Conservation (phyloP, 306 rosid genomes). For the Casuarina equisetifolia region DNA sequence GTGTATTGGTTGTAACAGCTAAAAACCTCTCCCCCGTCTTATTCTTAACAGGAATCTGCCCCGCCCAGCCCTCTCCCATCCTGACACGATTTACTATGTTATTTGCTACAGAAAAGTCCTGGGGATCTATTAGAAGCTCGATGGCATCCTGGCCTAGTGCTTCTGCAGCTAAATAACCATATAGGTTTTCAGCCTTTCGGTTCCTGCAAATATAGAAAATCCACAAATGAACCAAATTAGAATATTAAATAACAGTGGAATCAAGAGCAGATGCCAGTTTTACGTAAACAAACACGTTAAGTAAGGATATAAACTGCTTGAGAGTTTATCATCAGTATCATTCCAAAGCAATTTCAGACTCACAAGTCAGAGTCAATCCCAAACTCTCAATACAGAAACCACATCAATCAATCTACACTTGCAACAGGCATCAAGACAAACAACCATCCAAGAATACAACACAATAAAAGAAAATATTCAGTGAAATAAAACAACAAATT, state of each 20-base stretch:
- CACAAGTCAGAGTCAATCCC: constrained; percentile 3
- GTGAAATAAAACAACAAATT: background rate
- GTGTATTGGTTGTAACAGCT: constrained; percentile 60
- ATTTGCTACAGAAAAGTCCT: constrained; percentile 46
- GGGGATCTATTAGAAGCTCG: constrained; percentile 67
- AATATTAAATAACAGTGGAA: constrained; percentile 5
- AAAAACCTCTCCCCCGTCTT: constrained; percentile 68
- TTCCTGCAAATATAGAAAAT: constrained; percentile 62
- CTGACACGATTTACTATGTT: constrained; percentile 55
- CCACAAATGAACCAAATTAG: constrained; percentile 18
- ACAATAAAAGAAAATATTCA: background rate
- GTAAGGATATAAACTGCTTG: constrained; percentile 1
- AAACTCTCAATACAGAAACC: constrained; percentile 6
- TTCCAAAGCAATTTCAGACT: constrained; percentile 13
- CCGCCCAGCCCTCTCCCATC: constrained; percentile 87
- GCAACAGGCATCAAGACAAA: constrained; percentile 8
- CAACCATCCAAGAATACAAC: background rate
- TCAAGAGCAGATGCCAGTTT: constrained; percentile 22
- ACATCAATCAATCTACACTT: constrained; percentile 16
- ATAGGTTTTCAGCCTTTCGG: constrained; percentile 77
- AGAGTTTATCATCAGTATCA: constrained; percentile 7
- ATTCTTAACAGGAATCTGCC: constrained; percentile 79
- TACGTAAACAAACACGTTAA: constrained; percentile 14
- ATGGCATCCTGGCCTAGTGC: constrained; percentile 69
- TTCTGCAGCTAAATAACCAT: constrained; percentile 83